Evolutionary conservation across 2,329 filamentous ascomycete genomes (phyloP).

Genomic region (Aspergillus awamori): DNA sequence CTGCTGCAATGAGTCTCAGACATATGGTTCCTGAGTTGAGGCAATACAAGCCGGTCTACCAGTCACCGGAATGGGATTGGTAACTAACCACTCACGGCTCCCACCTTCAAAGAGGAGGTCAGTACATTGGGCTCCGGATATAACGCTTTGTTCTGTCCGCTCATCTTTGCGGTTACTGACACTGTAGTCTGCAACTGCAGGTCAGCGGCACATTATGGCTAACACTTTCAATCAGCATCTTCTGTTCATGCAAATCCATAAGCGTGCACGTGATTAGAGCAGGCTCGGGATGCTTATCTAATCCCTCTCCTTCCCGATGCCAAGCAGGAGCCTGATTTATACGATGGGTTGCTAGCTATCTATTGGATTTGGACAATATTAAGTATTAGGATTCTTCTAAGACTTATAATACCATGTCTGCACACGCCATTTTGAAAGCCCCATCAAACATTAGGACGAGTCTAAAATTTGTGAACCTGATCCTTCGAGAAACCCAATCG

Average conservation of each 20-base stretch:
- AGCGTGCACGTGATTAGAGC: background rate
- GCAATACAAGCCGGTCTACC: constrained; percentile 6
- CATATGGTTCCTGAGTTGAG: background rate
- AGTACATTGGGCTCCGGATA: background rate
- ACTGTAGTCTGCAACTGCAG: background rate
- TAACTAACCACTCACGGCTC: constrained; percentile 59
- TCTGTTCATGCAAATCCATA: background rate
- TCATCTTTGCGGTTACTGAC: background rate
- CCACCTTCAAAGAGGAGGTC: constrained; percentile 58
- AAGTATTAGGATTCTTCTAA: too few relatives aligned
- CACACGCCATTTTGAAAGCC: too few relatives aligned
- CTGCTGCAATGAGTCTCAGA: background rate
- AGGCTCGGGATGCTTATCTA: background rate
- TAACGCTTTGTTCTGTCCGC: background rate
- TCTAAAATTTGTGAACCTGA: constrained; percentile 8
- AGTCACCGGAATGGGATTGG: constrained; percentile 2
- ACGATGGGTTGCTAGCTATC: too few relatives aligned
- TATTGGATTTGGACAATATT: too few relatives aligned
- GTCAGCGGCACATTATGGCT: background rate
- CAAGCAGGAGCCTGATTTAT: background rate
- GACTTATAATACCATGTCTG: too few relatives aligned
- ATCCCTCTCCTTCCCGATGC: background rate
- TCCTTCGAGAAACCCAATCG: constrained; percentile 12
- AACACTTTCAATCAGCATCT: background rate
- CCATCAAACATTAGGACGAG: background rate